Evolutionary conservation across 1,284 basidiomycete genomes (phyloP), one percentile per base, ranked within the genome.

Genomic region (Ceratobasidium sp.): DNA sequence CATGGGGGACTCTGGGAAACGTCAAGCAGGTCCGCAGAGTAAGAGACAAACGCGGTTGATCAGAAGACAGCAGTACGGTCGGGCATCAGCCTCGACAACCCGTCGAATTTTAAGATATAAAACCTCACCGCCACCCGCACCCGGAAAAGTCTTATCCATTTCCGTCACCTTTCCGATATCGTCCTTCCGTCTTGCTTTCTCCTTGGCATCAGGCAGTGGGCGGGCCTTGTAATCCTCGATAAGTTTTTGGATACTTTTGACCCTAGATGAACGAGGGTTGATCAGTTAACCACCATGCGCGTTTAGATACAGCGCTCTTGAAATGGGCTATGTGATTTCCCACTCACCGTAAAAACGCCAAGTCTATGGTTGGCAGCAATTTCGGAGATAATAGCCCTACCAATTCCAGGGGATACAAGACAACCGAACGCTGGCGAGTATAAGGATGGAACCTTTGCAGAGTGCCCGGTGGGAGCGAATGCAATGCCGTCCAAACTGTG

Each of bases 371-470:
- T 9, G 68, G 68, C 24, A 72, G 24, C 27, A 29, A 34, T 5
- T 14, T 72, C 31, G 68, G 41, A 29, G 41, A 27, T 11, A 59
- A 31, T 48, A 72, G 31, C n/a, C 68, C 68, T 39, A 72, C 19
- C 22, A 72, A 29, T 51, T 72, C 68, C 39, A 72, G 22, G 2
- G 68, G 68, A 19, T 59, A 61, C 14, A 59, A 72, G 2, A 72
- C 43, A 59, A 72, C 51, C 19, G 68, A 87, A 24, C 87, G 88
- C 14, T 94, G 87, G 74, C 90, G 88, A 53, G 91, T 88, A 11
- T 94, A 87, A 0, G 94, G 92, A 81, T 98, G 95, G 80, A 92
- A 96, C 0, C 89, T 87, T 78, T 96, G 92, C 34, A 98, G 85
- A 49, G 87, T 84, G 66, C 86, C 86, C n/a, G 92, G 86, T 4